phyloP scores from a whole-genome alignment of 371 early-diverging fungal species.

The Basidiobolus meristosporus region DNA sequence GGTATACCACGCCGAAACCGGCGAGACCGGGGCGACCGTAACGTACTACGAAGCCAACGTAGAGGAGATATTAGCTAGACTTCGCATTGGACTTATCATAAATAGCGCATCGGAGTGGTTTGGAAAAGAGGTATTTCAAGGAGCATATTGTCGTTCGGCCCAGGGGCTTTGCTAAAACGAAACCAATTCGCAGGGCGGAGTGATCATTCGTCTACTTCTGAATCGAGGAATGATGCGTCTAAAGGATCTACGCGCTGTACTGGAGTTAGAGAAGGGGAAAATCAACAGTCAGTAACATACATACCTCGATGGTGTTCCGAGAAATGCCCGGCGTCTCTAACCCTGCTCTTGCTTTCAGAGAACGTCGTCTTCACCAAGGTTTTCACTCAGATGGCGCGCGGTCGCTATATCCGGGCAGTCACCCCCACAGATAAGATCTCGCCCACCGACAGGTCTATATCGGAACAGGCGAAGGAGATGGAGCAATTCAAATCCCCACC shows the following conservation, averaged over 20 bases:
- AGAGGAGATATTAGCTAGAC: constrained; percentile 30
- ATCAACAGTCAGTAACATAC: constrained; percentile 13
- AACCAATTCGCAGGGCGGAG: neutral
- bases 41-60: constrained; percentile 43
- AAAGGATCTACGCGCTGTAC: constrained; percentile 6
- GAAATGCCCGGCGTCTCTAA: neutral
- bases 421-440: constrained; percentile 39
- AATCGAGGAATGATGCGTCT: constrained; percentile 10
- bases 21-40: constrained; percentile 27
- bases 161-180: constrained; percentile 2
- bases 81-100: constrained; percentile 43
- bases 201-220: constrained; percentile 1
- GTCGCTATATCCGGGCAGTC: constrained; percentile 35
- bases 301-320: neutral
- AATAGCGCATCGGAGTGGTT: constrained; percentile 29
- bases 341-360: constrained; percentile 8
- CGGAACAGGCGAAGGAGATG: constrained; percentile 34
- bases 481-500: constrained; percentile 26
- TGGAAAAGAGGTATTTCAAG: constrained; percentile 28
- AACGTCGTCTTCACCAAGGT: constrained; percentile 11
- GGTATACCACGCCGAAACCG: neutral
- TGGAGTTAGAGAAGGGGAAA: constrained; percentile 1
- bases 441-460: constrained; percentile 33
- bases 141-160: too few relatives aligned
- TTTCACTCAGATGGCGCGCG: constrained; percentile 32